These are phyloP conservation scores for Globisporangium apiculatum DNA, from an alignment of 352 stramenopile genomes.

Conservation along the genomic window DNA sequence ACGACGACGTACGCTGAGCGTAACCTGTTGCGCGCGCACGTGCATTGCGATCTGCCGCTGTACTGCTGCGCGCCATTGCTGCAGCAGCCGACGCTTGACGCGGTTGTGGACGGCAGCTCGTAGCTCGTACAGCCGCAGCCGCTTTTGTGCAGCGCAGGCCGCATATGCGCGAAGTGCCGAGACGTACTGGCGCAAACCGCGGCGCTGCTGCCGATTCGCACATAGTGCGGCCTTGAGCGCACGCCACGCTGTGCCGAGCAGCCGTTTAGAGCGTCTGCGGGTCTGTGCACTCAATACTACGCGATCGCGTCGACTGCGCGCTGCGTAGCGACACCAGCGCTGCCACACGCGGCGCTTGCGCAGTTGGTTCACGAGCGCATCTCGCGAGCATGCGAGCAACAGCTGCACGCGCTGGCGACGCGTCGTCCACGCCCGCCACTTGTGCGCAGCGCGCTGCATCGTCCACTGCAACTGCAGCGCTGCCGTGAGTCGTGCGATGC, in stretches of 20 bases:
- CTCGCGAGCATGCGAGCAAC: background rate
- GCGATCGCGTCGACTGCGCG: background rate
- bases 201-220: background rate
- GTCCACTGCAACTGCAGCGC: constrained; percentile 7
- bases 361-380: constrained; percentile 17
- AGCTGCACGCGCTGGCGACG: background rate
- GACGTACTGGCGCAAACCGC: background rate
- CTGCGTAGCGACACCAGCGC: constrained; percentile 18
- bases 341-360: constrained; percentile 21
- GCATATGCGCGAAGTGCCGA: background rate
- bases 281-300: background rate
- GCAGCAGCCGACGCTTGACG: background rate
- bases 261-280: background rate
- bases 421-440: constrained; percentile 6
- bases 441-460: background rate
- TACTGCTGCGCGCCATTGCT: background rate
- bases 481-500: constrained; percentile 6
- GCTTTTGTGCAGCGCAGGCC: background rate
- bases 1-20: constrained; percentile 4
- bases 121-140: background rate
- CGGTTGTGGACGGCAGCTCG: background rate
- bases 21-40: background rate
- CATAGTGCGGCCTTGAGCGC: constrained; percentile 7
- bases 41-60: background rate
- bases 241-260: background rate